Base-by-base conservation (phyloP, 805 yeast species). In the Kregervanrija fluxuum region DNA sequence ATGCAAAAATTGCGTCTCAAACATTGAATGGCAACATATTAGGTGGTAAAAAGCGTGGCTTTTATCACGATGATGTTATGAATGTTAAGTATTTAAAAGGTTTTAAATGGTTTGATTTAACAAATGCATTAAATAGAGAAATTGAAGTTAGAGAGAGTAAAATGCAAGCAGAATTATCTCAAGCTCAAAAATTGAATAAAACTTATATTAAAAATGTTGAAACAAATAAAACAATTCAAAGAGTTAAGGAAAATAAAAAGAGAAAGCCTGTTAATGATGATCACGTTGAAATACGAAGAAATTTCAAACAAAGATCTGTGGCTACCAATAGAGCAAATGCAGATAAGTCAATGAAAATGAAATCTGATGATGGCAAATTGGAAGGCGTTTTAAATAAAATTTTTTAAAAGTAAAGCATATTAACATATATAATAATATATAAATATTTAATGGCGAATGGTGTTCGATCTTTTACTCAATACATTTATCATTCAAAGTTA, bases 31-130 rank as follows among this genome's bases (percentile, higher is more conserved):
- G 95, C 10, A 86, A 88, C 58, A 85, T 73, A 9, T 67, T 93
- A 32, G 99, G 98, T 28, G 99, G 98, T 35, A 88, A 82, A 57
- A 93, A 93, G 65, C 83, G 93, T 3, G 77, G 82, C 9, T 91
- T 85, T 57, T 93, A 90, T 65, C 84, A 93, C 58, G 99, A 93
- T 64, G 99, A 93, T 68, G 82, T 93, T 22, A 73, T 95, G 69
- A 93, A 89, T 61, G 80, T 91, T 48, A 91, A 86, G 62, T 93
- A 93, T 56, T 69, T 93, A 48, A 81, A 87, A 9, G 89, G 91
- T 2, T 93, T 91, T 74, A 93, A 93, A 60, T 93, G 99, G 99
- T 74, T 83, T 45, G 95, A 93, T 57, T 71, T 93, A 60, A 90
- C 97, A 3, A 95, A 85, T 60, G 96, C 91, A 60, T 85, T 91